Conservation (phyloP, 2,329 filamentous ascomycete species). For the Xylariaceae sp. region DNA sequence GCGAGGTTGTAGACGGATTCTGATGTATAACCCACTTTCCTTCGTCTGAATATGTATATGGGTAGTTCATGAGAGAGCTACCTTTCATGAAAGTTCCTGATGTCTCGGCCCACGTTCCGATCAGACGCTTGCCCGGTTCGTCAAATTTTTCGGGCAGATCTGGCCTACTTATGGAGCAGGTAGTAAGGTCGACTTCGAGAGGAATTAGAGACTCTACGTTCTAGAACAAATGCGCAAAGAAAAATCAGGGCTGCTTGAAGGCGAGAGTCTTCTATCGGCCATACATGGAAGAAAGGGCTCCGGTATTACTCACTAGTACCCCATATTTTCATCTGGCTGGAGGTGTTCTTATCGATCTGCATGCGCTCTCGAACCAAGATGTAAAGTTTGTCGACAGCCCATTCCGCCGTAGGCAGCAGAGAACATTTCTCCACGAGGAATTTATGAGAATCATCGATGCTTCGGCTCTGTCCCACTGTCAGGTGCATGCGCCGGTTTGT, state of each 20-base stretch:
- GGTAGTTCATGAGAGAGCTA: constrained; percentile 9
- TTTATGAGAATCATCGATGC: constrained; percentile 43
- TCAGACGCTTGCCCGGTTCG: constrained; percentile 5
- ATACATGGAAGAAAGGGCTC: neutral
- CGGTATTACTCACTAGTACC: constrained; percentile 34
- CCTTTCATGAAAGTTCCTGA: neutral
- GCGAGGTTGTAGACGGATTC: neutral
- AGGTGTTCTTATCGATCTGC: constrained; percentile 29
- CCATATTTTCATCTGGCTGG: constrained; percentile 55
- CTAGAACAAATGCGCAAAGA: too few species aligned
- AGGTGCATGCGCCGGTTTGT: constrained; percentile 47
- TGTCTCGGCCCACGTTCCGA: neutral
- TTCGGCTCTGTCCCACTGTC: constrained; percentile 57
- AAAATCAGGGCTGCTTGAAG: too few species aligned
- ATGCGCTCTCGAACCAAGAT: constrained; percentile 49
- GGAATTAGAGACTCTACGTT: neutral
- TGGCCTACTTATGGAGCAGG: constrained; percentile 18
- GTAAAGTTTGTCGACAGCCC: constrained; percentile 46
- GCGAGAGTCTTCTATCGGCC: neutral
- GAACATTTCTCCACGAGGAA: constrained; percentile 51
- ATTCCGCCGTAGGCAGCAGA: constrained; percentile 45
- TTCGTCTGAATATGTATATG: constrained; percentile 23
- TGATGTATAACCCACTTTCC: constrained; percentile 23
- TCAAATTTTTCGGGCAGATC: constrained; percentile 18
- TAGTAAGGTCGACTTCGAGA: constrained; percentile 35